Percentiles rank a stretch among this genome's conserved stretches.
Evolutionary conservation across 441 rosid species (phyloP).

Genomic region (Pelargonium myrrhifolium): DNA sequence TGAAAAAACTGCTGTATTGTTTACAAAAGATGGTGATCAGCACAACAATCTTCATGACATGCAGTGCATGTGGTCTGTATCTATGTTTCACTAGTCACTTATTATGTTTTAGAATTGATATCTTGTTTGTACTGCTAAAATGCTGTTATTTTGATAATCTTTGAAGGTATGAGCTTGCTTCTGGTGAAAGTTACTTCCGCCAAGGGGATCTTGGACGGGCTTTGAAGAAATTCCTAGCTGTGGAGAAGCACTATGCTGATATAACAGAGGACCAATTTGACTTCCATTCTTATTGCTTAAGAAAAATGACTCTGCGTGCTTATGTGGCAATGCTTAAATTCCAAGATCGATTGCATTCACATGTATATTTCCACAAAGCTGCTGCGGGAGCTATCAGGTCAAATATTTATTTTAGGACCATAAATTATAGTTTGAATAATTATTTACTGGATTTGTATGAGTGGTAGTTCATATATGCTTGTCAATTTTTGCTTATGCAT

Average conservation of each 20-base stretch:
- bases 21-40: constrained; percentile 97
- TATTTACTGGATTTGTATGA: not conserved
- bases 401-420: constrained; percentile 15
- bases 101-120: constrained; percentile 6
- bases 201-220: constrained; percentile 98
- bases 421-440: not conserved
- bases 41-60: constrained; percentile 99
- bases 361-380: constrained; percentile 91
- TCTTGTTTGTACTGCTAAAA: not conserved
- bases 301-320: constrained; percentile 96
- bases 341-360: constrained; percentile 93
- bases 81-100: constrained; percentile 17
- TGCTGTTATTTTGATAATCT: not conserved
- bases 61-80: constrained; percentile 99
- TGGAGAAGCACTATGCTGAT: constrained; percentile 99
- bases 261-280: constrained; percentile 98
- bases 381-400: constrained; percentile 96
- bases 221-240: constrained; percentile 84
- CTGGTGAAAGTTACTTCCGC: constrained; percentile 96
- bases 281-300: constrained; percentile 95
- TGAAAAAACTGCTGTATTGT: constrained; percentile 85
- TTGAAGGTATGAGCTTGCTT: constrained; percentile 96
- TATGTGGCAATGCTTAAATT: constrained; percentile 98
- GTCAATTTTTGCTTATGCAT: not conserved
- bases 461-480: not conserved